Conservation (phyloP, 441 rosid species). For the Daphne laureola region DNA sequence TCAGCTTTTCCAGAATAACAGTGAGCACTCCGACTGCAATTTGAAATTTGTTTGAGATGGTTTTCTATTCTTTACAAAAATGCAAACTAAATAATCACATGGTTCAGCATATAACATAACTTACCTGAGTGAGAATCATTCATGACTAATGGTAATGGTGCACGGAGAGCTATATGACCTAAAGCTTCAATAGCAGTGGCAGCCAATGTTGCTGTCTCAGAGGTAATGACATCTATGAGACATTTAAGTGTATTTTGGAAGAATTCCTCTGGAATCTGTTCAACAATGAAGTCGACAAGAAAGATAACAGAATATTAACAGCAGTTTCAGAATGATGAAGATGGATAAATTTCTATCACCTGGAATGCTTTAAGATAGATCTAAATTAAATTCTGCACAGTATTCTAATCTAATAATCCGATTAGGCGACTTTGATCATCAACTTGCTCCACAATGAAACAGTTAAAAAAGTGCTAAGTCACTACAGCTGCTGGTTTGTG, state of each 20-base stretch:
- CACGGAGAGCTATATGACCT: conserved; percentile 86
- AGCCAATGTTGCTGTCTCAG: conserved; percentile 68
- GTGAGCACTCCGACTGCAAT: conserved; percentile 57
- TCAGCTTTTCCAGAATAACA: conserved; percentile 61
- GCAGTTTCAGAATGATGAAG: neutral
- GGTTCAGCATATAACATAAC: conserved; percentile 12
- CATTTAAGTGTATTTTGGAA: conserved; percentile 61
- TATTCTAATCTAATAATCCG: no score
- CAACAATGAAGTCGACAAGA: conserved; percentile 13
- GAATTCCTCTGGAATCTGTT: conserved; percentile 59
- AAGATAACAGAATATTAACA: neutral
- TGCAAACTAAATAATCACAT: conserved; percentile 9
- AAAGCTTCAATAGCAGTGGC: conserved; percentile 95
- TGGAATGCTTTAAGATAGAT: no score
- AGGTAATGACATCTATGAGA: conserved; percentile 57
- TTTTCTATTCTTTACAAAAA: conserved; percentile 6
- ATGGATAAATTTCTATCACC: neutral
- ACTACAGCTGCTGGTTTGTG: no score
- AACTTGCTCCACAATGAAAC: no score
- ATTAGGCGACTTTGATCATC: no score
- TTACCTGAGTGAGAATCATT: conserved; percentile 62
- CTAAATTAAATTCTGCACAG: no score
- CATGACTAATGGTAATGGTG: conserved; percentile 53
- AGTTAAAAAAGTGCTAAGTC: no score
- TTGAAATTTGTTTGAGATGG: conserved; percentile 19